A percentile compares a stretch with the other conserved stretches of the same genome.
These are phyloP conservation scores for Cupressus sempervirens DNA, from an alignment of 75 land plant species.

Conservation along the genomic window DNA sequence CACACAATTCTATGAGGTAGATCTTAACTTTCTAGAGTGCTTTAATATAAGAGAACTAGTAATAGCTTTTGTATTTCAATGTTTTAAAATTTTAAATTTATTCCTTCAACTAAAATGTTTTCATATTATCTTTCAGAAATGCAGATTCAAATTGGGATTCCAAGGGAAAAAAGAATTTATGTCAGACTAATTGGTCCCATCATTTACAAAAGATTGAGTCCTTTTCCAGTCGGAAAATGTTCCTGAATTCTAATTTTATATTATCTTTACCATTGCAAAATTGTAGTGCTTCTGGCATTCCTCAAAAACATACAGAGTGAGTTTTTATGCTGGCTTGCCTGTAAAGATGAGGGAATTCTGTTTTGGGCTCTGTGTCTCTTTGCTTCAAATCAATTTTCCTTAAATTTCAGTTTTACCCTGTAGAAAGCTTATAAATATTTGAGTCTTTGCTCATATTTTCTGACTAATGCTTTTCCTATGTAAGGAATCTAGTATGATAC, in stretches of 20 bases:
- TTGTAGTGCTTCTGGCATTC: slow-evolving; percentile 24
- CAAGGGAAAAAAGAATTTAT: slow-evolving; percentile 15
- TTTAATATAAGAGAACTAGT: neutral
- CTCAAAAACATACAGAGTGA: slow-evolving; percentile 15
- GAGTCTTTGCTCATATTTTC: neutral
- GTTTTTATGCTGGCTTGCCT: neutral
- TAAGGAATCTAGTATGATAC: neutral
- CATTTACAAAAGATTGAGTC: slow-evolving; percentile 50
- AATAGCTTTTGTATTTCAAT: neutral
- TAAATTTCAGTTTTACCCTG: neutral
- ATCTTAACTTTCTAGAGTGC: neutral
- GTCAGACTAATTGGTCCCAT: slow-evolving; percentile 54
- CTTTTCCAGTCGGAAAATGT: slow-evolving; percentile 33
- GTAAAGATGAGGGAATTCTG: neutral
- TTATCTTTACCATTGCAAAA: slow-evolving; percentile 68
- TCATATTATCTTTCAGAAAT: neutral
- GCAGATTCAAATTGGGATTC: slow-evolving; percentile 8
- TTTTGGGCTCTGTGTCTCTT: neutral
- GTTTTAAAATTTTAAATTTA: neutral
- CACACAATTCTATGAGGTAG: slow-evolving; percentile 1
- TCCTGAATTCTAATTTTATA: slow-evolving; percentile 48
- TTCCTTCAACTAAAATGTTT: neutral
- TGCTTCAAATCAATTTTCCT: neutral
- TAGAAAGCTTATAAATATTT: neutral
- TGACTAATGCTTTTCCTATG: neutral